phyloP scores from a whole-genome alignment of 2,329 filamentous ascomycete genomes.

The Chalaropsis thielavioides region DNA sequence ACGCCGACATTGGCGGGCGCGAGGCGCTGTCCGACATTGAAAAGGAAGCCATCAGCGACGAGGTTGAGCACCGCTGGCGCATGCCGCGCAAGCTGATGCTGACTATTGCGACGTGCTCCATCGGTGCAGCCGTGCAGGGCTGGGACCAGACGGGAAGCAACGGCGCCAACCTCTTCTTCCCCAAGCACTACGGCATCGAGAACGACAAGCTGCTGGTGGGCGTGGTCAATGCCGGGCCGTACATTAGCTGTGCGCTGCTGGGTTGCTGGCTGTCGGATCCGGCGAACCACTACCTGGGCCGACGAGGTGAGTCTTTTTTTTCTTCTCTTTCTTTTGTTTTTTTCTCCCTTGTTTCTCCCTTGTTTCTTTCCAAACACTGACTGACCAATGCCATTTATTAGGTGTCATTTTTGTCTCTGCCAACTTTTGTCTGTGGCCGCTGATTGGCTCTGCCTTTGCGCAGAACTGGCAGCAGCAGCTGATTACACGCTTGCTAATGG shows the following conservation, averaged over 20 bases:
- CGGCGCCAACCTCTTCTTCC: conserved; percentile 47
- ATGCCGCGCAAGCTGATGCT: conserved; percentile 32
- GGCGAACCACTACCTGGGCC: conserved; percentile 48
- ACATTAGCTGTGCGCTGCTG: conserved; percentile 27
- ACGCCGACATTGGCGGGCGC: conserved; percentile 21
- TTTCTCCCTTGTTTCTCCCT: neutral
- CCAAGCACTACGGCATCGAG: conserved; percentile 28
- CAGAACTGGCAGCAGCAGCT: conserved; percentile 46
- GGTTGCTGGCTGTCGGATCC: conserved; percentile 47
- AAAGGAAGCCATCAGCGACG: conserved; percentile 26
- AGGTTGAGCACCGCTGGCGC: conserved; percentile 46
- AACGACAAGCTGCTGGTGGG: conserved; percentile 31
- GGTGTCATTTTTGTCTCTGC: conserved; percentile 48
- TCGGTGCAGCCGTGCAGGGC: conserved; percentile 43
- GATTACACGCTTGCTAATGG: conserved; percentile 34
- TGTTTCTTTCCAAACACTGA: neutral
- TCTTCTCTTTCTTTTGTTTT: neutral
- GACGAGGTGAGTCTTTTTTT: conserved; percentile 32
- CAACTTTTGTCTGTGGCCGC: conserved; percentile 46
- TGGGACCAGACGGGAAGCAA: conserved; percentile 52
- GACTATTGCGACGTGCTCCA: conserved; percentile 38
- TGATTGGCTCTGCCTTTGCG: conserved; percentile 44
- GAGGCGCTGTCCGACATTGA: conserved; percentile 24
- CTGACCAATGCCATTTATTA: conserved; percentile 24
- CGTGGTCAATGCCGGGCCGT: conserved; percentile 29